Evolutionary conservation across 495 filamentous ascomycete species (phyloP), one percentile per base, ranked within the genome.

Genomic region (Trypethelium eluteriae): DNA sequence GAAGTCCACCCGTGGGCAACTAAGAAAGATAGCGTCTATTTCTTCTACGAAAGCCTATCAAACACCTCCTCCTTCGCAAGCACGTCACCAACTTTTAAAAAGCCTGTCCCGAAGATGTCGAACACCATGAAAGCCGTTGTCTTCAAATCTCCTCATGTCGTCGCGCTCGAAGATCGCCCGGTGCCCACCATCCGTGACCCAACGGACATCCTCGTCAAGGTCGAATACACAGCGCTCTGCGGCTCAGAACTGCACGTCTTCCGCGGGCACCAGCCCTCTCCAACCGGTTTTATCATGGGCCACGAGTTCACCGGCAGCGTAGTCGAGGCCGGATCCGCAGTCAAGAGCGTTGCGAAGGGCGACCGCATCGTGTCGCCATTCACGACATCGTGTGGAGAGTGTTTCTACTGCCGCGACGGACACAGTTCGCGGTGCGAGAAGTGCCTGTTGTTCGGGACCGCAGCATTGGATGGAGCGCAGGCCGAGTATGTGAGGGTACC

Each of bases 211-310:
- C 85, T 98, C 64, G 86, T 96, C 68, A 93, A 92, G 76, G 91
- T 96, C 61, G 82, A 83, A 63, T 88, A 90, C 72, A 91, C 92
- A 16, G 93, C 91, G 35, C 83, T 98, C 49, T 97, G 93, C 76
- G 93, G 93, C 70, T 92, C 91, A 73, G 94, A 97, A 70, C 81
- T 98, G 57, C 94, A 98, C 77, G 85, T 89, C 38, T 98, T 89
- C 78, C 87, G 94, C 39, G 93, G 92, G 64, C 84, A 91, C 75
- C 87, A 93, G 75, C 80, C 85, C 14, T 81, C 79, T 39, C 77
- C 78, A 3, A 80, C 84, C 6, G 88, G 82, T 35, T 89, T 87
- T 70, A 86, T 90, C 68, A 90, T 90, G 85, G 88, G 88, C 66
- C 88, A 91, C 69, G 88, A 98, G 74, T 94, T 96, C 71, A 89